Percentiles rank a stretch among this genome's conserved stretches.
Evolutionary conservation across 352 stramenopile genomes (phyloP).

Genomic region (Globisporangium parvum): DNA sequence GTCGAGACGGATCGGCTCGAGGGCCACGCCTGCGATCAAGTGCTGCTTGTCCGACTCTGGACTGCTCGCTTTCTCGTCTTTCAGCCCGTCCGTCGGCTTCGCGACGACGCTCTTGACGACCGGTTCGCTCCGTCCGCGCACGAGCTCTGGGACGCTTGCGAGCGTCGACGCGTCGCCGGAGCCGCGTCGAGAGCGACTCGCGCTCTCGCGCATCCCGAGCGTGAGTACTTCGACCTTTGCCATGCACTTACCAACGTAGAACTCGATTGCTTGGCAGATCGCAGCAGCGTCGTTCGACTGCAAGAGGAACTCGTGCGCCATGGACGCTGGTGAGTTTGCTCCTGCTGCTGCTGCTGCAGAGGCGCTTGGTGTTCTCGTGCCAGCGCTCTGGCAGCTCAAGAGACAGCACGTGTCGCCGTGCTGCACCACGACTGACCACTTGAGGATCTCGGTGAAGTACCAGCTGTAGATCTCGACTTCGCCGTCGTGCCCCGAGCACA

Average conservation of each 20-base stretch:
- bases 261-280: slow-evolving; percentile 69
- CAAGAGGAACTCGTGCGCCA: slow-evolving; percentile 59
- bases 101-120: slow-evolving; percentile 1
- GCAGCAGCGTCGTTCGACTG: slow-evolving; percentile 40
- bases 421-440: slow-evolving; percentile 60
- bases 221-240: slow-evolving; percentile 60
- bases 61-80: not conserved
- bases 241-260: slow-evolving; percentile 77
- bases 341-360: slow-evolving; percentile 9
- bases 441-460: slow-evolving; percentile 80
- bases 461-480: slow-evolving; percentile 51
- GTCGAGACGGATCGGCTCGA: slow-evolving; percentile 3
- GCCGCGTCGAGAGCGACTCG: slow-evolving; percentile 4
- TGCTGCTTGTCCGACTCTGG: not conserved
- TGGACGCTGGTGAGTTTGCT: no score
- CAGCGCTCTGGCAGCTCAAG: slow-evolving; percentile 32
- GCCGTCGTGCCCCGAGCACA: slow-evolving; percentile 35
- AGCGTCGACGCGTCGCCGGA: slow-evolving; percentile 1
- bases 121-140: slow-evolving; percentile 9
- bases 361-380: not conserved
- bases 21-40: slow-evolving; percentile 2
- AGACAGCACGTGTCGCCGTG: slow-evolving; percentile 54
- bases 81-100: not conserved
- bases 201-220: slow-evolving; percentile 20
- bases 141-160: not conserved